phyloP scores from a whole-genome alignment of 345 rosid genomes.

The Linum trigynum region DNA sequence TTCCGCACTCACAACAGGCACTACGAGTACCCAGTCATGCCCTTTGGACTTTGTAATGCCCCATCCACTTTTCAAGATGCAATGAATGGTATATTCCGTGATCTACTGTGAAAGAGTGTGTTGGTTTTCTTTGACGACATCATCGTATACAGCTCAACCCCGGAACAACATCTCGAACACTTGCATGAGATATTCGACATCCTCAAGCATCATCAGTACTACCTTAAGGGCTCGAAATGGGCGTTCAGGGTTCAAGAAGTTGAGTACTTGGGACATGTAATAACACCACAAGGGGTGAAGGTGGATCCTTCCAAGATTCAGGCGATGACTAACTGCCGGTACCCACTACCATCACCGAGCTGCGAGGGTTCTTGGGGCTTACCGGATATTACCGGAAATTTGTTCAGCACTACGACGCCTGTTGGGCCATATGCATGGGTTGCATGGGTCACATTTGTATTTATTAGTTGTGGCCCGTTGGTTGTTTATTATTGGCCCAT shows the following conservation, averaged over 20 bases:
- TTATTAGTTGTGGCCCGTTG: too few relatives aligned
- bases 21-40: too few relatives aligned
- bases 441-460: too few relatives aligned
- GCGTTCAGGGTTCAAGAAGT: too few relatives aligned
- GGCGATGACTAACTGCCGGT: background rate
- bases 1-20: too few relatives aligned
- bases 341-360: background rate
- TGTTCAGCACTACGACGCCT: background rate
- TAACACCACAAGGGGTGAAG: background rate
- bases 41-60: too few relatives aligned
- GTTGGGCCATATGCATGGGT: too few relatives aligned
- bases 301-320: background rate
- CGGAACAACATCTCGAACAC: background rate
- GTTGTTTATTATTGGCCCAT: too few relatives aligned
- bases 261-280: too few relatives aligned
- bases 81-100: background rate
- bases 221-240: too few relatives aligned
- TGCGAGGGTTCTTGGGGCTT: background rate
- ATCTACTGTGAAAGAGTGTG: background rate
- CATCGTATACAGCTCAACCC: background rate
- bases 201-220: too few relatives aligned
- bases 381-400: background rate
- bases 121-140: background rate
- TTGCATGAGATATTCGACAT: background rate
- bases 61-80: background rate